Evolutionary conservation across 805 yeast genomes (phyloP), one percentile per base, ranked within the genome.

Genomic region (Candida montana): DNA sequence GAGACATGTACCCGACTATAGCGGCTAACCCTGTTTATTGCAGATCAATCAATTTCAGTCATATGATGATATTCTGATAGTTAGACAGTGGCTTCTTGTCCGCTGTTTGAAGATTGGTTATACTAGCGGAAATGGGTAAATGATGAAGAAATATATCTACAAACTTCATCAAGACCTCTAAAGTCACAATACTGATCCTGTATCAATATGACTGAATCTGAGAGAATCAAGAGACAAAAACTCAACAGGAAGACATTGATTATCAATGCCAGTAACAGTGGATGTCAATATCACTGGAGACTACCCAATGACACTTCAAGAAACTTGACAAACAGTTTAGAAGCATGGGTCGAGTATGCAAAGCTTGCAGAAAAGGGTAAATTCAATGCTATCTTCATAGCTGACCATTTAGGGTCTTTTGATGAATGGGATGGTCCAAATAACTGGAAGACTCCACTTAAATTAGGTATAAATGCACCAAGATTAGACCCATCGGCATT

Each of bases 391-490:
- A 42, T 64, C 8, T 65, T 65, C 37, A 39, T 65, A 35, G 69
- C 69, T n/a, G 69, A 65, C 44, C 66, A 62, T 16, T 43, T 63
- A 20, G 68, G 65, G 3, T 59, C 59, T 0, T 65, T 63, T 40
- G 67, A 63, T 40, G 66, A 62, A 12, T 65, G 59, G 41, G 54
- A 62, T 36, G 70, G 70, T 7, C 64, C 63, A 2, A 40, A 51
- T 6, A 53, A 51, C 42, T 46, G 31, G 18, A 26, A 31, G 9
- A 27, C 42, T 15, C 48, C 38, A 23, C 45, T 45, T 3, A 44
- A 40, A 27, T 40, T 52, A 0, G 67, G 60, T 10, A 48, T 62
- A 11, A 26, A 26, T 11, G 13, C 11, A 8, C 13, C 29, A 13
- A 26, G 29, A 26, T 8, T 26, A 8, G 29, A 26, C 6, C 11